These are phyloP conservation scores for Eucalyptus fibrosa DNA, from an alignment of 345 rosid genomes.

Conservation along the genomic window DNA sequence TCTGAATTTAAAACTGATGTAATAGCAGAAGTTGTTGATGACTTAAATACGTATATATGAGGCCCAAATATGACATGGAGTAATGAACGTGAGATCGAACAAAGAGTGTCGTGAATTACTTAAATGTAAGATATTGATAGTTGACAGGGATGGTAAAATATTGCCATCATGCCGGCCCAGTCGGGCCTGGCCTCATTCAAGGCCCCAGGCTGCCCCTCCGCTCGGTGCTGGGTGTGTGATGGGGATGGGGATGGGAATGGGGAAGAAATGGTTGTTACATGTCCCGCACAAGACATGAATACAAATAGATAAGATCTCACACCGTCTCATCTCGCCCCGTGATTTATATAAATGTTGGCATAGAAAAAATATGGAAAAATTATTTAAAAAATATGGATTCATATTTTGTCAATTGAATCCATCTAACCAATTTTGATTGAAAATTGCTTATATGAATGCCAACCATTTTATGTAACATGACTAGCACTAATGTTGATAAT, in stretches of 20 bases:
- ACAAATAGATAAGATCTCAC: background rate
- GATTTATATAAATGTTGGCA: no score
- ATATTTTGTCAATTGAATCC: no score
- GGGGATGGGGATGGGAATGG: background rate
- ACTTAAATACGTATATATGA: background rate
- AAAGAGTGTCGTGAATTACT: no score
- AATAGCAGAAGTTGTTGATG: background rate
- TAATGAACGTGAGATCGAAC: no score
- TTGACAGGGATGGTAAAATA: no score
- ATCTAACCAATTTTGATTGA: no score
- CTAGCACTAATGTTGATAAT: fast-evolving
- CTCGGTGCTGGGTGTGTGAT: background rate
- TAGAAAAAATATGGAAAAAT: no score
- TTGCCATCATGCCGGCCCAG: background rate
- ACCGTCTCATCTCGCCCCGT: fast-evolving
- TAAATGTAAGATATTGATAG: no score
- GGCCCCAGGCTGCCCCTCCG: background rate
- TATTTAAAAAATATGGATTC: no score
- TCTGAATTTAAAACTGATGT: no score
- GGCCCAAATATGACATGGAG: no score
- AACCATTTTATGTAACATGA: fast-evolving
- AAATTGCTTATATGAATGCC: fast-evolving
- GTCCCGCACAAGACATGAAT: background rate
- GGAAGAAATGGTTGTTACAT: background rate
- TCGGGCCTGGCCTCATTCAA: background rate